These are phyloP conservation scores for Fragaria vesca DNA, from an alignment of 306 rosid genomes.

Conservation along the genomic window DNA sequence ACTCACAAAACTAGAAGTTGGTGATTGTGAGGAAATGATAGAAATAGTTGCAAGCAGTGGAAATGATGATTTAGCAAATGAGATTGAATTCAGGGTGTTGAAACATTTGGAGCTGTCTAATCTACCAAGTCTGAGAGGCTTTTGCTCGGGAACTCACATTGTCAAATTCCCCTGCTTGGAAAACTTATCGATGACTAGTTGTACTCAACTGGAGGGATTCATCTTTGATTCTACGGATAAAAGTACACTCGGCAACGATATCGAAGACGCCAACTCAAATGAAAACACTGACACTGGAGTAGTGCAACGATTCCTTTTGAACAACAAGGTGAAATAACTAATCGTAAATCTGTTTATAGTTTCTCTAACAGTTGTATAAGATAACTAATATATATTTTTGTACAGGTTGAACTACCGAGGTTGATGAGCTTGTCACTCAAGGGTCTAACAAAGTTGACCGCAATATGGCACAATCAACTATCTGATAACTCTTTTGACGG, in stretches of 20 bases:
- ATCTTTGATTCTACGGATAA: too few species aligned
- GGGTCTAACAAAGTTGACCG: neutral
- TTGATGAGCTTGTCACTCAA: fast-evolving
- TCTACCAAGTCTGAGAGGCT: neutral
- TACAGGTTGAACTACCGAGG: neutral
- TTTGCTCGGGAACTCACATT: neutral
- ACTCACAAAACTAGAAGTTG: neutral
- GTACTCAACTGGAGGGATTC: neutral
- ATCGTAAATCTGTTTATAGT: too few species aligned
- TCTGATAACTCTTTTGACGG: neutral
- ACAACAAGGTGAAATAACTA: too few species aligned
- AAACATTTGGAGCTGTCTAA: neutral
- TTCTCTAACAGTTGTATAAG: too few species aligned
- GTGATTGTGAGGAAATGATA: neutral
- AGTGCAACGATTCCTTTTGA: too few species aligned
- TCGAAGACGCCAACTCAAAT: too few species aligned
- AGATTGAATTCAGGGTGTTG: neutral
- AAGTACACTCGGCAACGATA: too few species aligned
- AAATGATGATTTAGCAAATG: neutral
- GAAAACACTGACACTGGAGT: too few species aligned
- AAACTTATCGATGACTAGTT: neutral
- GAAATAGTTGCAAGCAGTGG: neutral
- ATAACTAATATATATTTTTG: too few species aligned
- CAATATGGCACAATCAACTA: neutral
- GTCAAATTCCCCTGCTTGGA: neutral